Evolutionary conservation across 129 eudicot species (phyloP).

Genomic region (Chrysanthemum makinoi): DNA sequence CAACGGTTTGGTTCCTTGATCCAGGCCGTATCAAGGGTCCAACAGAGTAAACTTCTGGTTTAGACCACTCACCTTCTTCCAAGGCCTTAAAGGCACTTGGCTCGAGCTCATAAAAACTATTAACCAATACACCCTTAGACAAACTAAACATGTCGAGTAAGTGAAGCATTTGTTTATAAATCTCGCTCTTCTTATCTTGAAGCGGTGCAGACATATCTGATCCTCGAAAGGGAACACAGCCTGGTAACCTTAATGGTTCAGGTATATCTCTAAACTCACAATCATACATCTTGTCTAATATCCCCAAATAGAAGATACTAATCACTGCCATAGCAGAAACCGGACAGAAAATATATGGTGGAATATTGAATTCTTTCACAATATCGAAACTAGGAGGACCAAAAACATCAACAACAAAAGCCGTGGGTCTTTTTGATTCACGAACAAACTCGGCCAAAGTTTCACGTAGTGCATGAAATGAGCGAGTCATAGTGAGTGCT

Average conservation of each 20-base stretch:
- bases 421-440: slow-evolving; percentile 9
- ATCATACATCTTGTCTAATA: slow-evolving; percentile 30
- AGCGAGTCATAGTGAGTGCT: slow-evolving; percentile 35
- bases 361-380: slow-evolving; percentile 30
- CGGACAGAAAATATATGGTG: slow-evolving; percentile 32
- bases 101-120: slow-evolving; percentile 42
- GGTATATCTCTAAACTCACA: slow-evolving; percentile 39
- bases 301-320: slow-evolving; percentile 13
- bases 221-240: slow-evolving; percentile 45
- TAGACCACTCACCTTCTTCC: slow-evolving; percentile 33
- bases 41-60: slow-evolving; percentile 40
- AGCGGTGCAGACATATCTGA: slow-evolving; percentile 35
- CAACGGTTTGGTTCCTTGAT: not conserved
- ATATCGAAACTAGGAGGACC: slow-evolving; percentile 42
- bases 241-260: slow-evolving; percentile 41
- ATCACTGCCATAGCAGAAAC: slow-evolving; percentile 36
- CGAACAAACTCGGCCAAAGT: slow-evolving; percentile 15
- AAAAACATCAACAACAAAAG: slow-evolving; percentile 42
- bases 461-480: slow-evolving; percentile 32
- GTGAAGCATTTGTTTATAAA: slow-evolving; percentile 21
- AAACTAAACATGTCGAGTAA: slow-evolving; percentile 21
- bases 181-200: slow-evolving; percentile 36
- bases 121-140: slow-evolving; percentile 41
- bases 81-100: slow-evolving; percentile 39
- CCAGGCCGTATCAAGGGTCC: slow-evolving; percentile 46